Evolutionary conservation across 768 basidiomycete species (phyloP).

Genomic region (Mycena pura): DNA sequence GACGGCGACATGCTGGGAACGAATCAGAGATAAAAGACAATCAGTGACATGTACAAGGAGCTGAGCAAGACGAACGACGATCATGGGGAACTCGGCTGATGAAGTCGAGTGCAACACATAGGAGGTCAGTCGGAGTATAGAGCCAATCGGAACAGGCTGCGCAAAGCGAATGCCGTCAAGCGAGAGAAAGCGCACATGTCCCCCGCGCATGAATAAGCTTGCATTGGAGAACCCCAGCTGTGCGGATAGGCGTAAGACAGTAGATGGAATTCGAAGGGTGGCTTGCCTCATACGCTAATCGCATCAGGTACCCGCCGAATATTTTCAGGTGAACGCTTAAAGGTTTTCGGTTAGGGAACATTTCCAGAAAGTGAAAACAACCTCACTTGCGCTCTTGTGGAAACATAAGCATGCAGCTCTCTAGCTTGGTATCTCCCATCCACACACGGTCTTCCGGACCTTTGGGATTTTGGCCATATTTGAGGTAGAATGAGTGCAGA

Average conservation of each 20-base stretch:
- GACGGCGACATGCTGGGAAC: slow-evolving; percentile 69
- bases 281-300: slow-evolving; percentile 74
- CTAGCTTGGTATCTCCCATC: slow-evolving; percentile 77
- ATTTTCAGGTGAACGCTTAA: slow-evolving; percentile 80
- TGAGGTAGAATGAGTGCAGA: slow-evolving; percentile 74
- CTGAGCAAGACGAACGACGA: slow-evolving; percentile 56
- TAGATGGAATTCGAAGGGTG: neutral
- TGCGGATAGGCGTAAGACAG: neutral
- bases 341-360: slow-evolving; percentile 1
- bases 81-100: slow-evolving; percentile 55
- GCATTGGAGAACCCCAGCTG: slow-evolving; percentile 80
- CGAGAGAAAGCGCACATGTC: slow-evolving; percentile 73
- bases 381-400: slow-evolving; percentile 84
- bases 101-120: slow-evolving; percentile 67
- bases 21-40: neutral
- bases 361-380: neutral
- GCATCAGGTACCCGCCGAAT: slow-evolving; percentile 75
- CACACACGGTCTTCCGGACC: slow-evolving; percentile 57
- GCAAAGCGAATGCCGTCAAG: slow-evolving; percentile 83
- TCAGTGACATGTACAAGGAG: neutral
- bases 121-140: slow-evolving; percentile 76
- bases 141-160: slow-evolving; percentile 84
- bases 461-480: slow-evolving; percentile 54
- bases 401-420: slow-evolving; percentile 80
- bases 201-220: slow-evolving; percentile 65